Base-by-base conservation (phyloP, 2,329 filamentous ascomycete species). In the Diaporthe destruens region DNA sequence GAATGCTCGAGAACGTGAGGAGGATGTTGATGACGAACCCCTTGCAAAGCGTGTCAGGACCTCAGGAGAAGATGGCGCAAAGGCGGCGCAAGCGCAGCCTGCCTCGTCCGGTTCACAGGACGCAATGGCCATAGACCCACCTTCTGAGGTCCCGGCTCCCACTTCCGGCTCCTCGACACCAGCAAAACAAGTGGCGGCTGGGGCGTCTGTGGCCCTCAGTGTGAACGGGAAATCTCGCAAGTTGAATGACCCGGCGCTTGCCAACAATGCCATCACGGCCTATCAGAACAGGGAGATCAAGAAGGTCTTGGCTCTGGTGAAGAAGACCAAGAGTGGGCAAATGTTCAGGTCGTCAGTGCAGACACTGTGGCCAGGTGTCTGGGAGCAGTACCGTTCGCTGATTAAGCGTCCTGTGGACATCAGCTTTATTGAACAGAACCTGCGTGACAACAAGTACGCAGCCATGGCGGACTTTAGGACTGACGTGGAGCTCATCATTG, bases 31-130 rank as follows among this genome's bases (percentile, higher is more conserved):
- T 18, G 85, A 85, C 14, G 89, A 94, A 75, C 94, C 92, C 69
- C 89, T 89, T 20, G 89, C 94, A 1, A 98, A 98, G 85, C 91
- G 95, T 34, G 90, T 93, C 49, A 96, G 92, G 82, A 93, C 94
- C 1, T 74, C 72, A 6, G 71, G 59, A 63, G 73, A 73, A 42
- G 71, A 56, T 39, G 73, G 42, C 18, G 84, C 76, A 6, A 83
- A 83, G 54, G 84, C 85, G 77, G 86, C 86, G 75, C 80, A 84
- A 16, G 82, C 83, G 14, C 83, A 85, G 51, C 78, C 82, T 29
- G 79, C 79, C 74, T 77, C 75, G 71, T 79, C 76, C 44, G 76
- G 34, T 9, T 76, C 34, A 12, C 25, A 78, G 80, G 72, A 83
- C 76, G 74, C 76, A 32, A 79, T 77, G 78, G 76, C 76, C 47